A percentile compares a stretch with the other conserved stretches of the same genome.
Evolutionary conservation across 352 stramenopile genomes (phyloP).

Genomic region (Globisporangium paroecandrum): DNA sequence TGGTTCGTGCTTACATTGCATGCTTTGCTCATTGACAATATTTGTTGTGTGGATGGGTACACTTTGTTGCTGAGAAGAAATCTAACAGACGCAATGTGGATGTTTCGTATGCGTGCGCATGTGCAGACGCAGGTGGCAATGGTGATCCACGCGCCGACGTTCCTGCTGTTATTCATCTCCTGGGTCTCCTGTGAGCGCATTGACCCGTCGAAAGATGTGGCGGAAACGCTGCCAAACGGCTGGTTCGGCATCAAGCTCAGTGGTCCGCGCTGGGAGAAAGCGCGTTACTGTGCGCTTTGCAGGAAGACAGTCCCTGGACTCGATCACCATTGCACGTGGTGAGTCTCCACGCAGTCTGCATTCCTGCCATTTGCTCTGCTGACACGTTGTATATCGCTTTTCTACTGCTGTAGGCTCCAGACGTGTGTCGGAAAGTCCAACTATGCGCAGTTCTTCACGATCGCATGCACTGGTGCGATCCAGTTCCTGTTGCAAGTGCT

Average conservation of each 20-base stretch:
- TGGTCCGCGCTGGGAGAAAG: conserved; percentile 74
- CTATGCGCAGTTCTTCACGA: conserved; percentile 86
- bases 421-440: conserved; percentile 81
- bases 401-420: conserved; percentile 46
- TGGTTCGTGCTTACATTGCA: conserved; percentile 12
- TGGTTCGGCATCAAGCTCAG: conserved; percentile 74
- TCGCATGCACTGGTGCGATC: conserved; percentile 53
- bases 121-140: conserved; percentile 51
- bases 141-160: conserved; percentile 44
- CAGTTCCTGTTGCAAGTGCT: conserved; percentile 67
- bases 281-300: conserved; percentile 76
- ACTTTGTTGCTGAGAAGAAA: not conserved
- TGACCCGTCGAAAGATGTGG: conserved; percentile 45
- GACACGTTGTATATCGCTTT: not conserved
- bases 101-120: not conserved
- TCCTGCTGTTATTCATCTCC: conserved; percentile 44
- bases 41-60: not conserved
- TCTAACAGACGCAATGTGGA: conserved; percentile 13
- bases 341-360: not conserved
- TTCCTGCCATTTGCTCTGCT: not conserved
- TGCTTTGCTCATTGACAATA: not conserved
- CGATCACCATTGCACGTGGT: conserved; percentile 88
- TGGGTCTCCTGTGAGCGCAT: conserved; percentile 76
- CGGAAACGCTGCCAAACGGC: conserved; percentile 37
- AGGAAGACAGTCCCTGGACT: conserved; percentile 74